Base-by-base conservation (phyloP, 1,139 yeast species). In the Kurtzmaniella quercitrusa region DNA sequence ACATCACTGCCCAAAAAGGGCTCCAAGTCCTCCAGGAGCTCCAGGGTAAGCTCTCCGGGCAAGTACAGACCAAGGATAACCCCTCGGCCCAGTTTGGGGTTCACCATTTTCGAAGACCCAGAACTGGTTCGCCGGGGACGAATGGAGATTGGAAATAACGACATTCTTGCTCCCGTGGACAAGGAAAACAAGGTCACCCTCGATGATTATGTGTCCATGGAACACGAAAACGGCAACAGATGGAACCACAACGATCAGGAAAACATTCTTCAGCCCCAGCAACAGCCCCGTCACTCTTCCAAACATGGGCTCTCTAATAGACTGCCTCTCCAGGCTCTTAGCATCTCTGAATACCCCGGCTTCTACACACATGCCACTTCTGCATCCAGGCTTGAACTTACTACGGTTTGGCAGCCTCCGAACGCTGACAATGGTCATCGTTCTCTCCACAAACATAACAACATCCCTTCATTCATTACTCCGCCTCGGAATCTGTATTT, bases 191-290 rank as follows among this genome's bases (percentile, higher is more conserved):
- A 10, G 25, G 25, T n/a, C 3, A 11, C 2, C 19, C 7, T n/a
- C 16, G 38, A 36, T 10, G n/a, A 10, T 14, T 14, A 34, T 34
- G 23, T 16, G 14, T 17, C 21, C 49, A 29, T 27, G n/a, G 31
- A 27, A 5, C 31, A 11, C 14, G 31, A 27, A 10, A n/a, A 10
- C n/a, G 31, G 51, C 57, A 66, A 64, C 48, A 60, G 55, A 46
- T 53, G 49, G 29, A 59, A 59, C 46, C 66, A 64, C 47, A 59
- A 59, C 46, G 75, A 73, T 53, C 76, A 73, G 55, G 78, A 73
- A 50, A 73, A 73, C 49, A 65, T 71, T 40, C 60, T 73, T 49
- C 77, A 70, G 55, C 77, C 77, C 17, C 65, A 63, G 49, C 50
- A 54, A 42, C 50, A 42, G 25, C 3, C 21, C 16, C 15, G 16